Evolutionary conservation across 2,329 filamentous ascomycete genomes (phyloP).

Genomic region (Trematosphaeria pertusa): DNA sequence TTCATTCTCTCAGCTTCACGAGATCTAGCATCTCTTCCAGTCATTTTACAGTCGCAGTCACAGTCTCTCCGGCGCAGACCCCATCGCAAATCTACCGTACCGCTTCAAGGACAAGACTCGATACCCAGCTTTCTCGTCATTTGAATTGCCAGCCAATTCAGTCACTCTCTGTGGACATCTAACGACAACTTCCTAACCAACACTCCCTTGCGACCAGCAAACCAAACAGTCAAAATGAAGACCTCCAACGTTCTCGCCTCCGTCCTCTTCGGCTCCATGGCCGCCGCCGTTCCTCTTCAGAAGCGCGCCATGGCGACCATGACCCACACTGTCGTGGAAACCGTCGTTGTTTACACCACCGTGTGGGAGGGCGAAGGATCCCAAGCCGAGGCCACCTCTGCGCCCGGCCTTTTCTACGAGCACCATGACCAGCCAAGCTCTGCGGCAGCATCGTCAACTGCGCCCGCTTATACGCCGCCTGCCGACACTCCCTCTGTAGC

Average conservation of each 20-base stretch:
- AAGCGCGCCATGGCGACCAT: conserved; percentile 45
- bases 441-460: conserved; percentile 17
- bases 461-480: conserved; percentile 16
- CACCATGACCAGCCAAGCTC: conserved; percentile 31
- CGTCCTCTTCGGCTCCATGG: conserved; percentile 42
- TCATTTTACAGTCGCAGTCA: conserved; percentile 37
- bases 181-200: conserved; percentile 21
- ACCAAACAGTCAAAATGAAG: conserved; percentile 41
- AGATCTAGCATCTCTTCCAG: conserved; percentile 44
- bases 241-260: conserved; percentile 44
- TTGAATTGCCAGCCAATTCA: conserved; percentile 48
- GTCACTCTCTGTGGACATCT: conserved; percentile 26
- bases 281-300: conserved; percentile 41
- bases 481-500: conserved; percentile 16
- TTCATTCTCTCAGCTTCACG: conserved; percentile 27
- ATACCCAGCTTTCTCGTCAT: conserved; percentile 2
- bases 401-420: conserved; percentile 27
- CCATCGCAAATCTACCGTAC: conserved; percentile 7
- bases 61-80: conserved; percentile 26
- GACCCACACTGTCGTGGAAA: conserved; percentile 42
- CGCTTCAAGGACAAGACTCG: conserved; percentile 6
- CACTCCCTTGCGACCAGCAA: conserved; percentile 25
- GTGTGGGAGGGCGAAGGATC: conserved; percentile 36
- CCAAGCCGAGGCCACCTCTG: conserved; percentile 24
- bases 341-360: conserved; percentile 45